Percentiles rank a stretch among this genome's conserved stretches.
Evolutionary conservation across 2,329 filamentous ascomycete species (phyloP).

Genomic region (Ramularia endophylla): DNA sequence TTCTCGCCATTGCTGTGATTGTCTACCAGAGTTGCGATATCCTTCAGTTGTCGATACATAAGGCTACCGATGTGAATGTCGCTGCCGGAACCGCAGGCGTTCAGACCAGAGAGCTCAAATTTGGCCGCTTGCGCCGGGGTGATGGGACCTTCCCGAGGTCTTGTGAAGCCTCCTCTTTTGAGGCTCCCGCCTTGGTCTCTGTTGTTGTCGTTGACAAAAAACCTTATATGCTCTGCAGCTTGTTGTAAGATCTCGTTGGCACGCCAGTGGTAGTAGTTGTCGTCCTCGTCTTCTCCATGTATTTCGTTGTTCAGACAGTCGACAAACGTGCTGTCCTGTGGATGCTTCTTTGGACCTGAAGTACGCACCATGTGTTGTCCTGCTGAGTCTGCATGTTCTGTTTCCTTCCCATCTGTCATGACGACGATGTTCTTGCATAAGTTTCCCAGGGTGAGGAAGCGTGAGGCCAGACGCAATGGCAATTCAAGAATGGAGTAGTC

Average conservation of each 20-base stretch:
- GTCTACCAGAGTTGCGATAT: background rate
- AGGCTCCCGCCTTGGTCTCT: background rate
- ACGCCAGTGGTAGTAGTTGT: constrained; percentile 1
- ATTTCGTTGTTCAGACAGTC: background rate
- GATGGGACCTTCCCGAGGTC: background rate
- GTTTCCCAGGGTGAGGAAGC: constrained; percentile 3
- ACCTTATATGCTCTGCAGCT: background rate
- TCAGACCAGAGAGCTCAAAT: too few species aligned
- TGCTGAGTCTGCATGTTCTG: background rate
- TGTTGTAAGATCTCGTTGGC: constrained; percentile 2
- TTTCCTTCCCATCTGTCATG: constrained; percentile 4
- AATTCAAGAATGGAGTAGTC: constrained; percentile 3
- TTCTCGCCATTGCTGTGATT: background rate
- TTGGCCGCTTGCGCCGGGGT: background rate
- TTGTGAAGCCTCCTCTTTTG: background rate
- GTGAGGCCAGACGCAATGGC: constrained; percentile 3
- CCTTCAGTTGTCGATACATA: background rate
- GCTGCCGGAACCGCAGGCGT: background rate
- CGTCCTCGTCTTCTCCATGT: background rate
- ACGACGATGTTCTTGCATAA: constrained; percentile 1
- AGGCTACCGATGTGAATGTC: background rate
- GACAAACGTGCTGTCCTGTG: background rate
- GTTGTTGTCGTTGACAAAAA: background rate
- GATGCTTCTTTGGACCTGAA: background rate
- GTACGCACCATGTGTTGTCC: background rate